Conservation (phyloP, 768 basidiomycete species). For the Kwoniella sp. region DNA sequence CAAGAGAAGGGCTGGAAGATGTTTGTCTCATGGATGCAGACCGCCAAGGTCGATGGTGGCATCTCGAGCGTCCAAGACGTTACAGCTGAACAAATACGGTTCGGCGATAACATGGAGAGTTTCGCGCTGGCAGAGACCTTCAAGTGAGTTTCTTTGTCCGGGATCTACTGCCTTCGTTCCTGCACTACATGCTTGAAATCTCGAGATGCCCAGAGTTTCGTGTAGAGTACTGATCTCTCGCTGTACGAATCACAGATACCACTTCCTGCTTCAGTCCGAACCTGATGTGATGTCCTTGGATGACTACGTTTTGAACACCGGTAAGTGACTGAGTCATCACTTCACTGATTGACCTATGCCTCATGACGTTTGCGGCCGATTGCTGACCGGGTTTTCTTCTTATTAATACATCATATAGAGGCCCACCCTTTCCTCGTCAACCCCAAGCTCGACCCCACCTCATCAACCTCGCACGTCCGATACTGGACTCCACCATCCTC, state of each 20-base stretch:
- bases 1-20: conserved; percentile 59
- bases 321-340: conserved; percentile 25
- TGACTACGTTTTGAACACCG: conserved; percentile 56
- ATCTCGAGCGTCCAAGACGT: conserved; percentile 55
- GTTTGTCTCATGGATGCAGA: conserved; percentile 56
- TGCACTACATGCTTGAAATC: no score
- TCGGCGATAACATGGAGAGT: conserved; percentile 52
- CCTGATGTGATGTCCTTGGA: conserved; percentile 54
- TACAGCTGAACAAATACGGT: conserved; percentile 25
- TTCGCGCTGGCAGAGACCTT: conserved; percentile 58
- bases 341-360: no score
- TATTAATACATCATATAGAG: conserved; percentile 48
- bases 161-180: no score
- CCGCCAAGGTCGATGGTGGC: conserved; percentile 48
- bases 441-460: conserved; percentile 28
- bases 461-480: conserved; percentile 11
- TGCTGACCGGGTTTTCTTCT: no score
- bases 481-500: conserved; percentile 38
- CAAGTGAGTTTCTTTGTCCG: conserved; percentile 55
- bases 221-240: no score
- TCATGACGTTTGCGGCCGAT: neutral
- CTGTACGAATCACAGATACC: no score
- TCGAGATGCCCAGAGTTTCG: neutral
- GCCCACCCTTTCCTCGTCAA: conserved; percentile 54
- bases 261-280: conserved; percentile 54